Base-by-base conservation (phyloP, 352 stramenopile species). In the Phytophthora aleatoria region DNA sequence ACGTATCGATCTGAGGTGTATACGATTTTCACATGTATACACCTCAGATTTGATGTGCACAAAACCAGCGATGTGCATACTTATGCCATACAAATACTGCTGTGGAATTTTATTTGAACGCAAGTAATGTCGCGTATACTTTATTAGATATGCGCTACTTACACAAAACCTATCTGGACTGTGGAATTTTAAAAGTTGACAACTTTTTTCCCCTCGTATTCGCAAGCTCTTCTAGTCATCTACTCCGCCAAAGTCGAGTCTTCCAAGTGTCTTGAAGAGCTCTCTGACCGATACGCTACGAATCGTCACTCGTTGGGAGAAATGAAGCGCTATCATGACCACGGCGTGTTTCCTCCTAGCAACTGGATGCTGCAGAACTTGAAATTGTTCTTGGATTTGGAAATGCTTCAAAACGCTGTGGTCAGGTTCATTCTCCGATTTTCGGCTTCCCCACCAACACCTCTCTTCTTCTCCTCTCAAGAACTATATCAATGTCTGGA, bases 401-500 rank as follows among this genome's bases (percentile, higher is more conserved):
- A 38, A 12, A 38, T 12, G 5, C 6, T 12, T 43, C 12, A 16
- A 20, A 20, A 20, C 20, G 20, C 20, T 20, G 20, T 20, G 20
- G 20, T 20, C 5, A 13, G 48, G 5, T 5, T 58, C 51, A 58
- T 42, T 58, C 39, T 33, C 44, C 51, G 42, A 39, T 58, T 50
- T 36, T 41, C 26, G 27, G 8, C 13, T 41, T 42, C 39, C 5
- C 27, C 11, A 20, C 15, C 27, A 58, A 20, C 20, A 20, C 20
- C 20, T 20, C 35, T 30, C 13, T 26, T 38, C 31, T 24, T 26
- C 30, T 36, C 41, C 15, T 30, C 20, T 56, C 49, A 56, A 45
- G 9, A 58, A 58, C 36, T 49, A 94, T 92, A 20, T 20, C 20
- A 20, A 20, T 20, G 83, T 92, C 83, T 84, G 85, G 79, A 65